Base-by-base conservation (phyloP, 345 rosid genomes). In the Pugionium dolabratum region DNA sequence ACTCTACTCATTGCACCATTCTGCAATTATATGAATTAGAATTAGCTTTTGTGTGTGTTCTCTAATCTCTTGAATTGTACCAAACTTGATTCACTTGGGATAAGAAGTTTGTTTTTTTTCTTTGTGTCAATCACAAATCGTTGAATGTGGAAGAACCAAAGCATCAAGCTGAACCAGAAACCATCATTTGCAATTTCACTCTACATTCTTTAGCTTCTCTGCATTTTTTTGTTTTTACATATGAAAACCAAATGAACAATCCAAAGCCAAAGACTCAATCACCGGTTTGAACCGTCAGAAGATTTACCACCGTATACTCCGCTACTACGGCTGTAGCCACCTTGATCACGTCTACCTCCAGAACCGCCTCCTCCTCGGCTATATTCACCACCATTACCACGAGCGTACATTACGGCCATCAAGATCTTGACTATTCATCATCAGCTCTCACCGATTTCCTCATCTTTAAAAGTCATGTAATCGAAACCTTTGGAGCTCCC, bases 361-460 rank as follows among this genome's bases (percentile, higher is more conserved):
- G 79, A 81, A 8, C 80, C 61, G 0, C 60, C 45, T 0, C 82
- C 80, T 3, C 84, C 78, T 0, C 83, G 67, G 4, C 41, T 59
- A 31, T 62, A 62, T 0, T 77, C 76, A 0, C 79, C 75, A 0
- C 74, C 69, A 2, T 80, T 75, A 0, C 86, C 81, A 0, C 96
- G 94, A 0, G 95, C 84, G 66, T 86, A 91, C 85, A 55, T 77
- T 85, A 55, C 96, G 82, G 6, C 92, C 96, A 53, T 91, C 96
- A 0, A 91, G 96, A 42, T 82, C 72, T 74, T 84, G 95, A 0
- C 96, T 95, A 47, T 89, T 85, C 98, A 91, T 91, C 3, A 89
- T 91, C 98, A n/a, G 84, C 84, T 70, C 83, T 78, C 96, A 89
- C 78, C 9, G 96, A 33, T 75, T 75, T 89, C 83, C 78, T 89